A percentile compares a stretch with the other conserved stretches of the same genome.
phyloP scores from a whole-genome alignment of 257 asterid genomes.

The Gentiana straminea region DNA sequence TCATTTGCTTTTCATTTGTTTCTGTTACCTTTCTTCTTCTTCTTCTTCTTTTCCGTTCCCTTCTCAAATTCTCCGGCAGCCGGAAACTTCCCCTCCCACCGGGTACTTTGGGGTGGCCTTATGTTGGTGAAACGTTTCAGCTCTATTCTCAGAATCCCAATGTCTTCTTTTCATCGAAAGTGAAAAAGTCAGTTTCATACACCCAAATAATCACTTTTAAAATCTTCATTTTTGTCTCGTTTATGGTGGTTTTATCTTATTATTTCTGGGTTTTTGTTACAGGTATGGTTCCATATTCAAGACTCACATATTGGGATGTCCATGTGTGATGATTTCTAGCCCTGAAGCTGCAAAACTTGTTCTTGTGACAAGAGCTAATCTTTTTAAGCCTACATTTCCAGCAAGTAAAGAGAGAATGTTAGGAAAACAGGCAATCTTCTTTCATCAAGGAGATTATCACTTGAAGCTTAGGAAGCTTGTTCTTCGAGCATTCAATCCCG shows the following conservation, averaged over 20 bases:
- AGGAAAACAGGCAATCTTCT: slow-evolving; percentile 39
- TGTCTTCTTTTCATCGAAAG: slow-evolving; percentile 27
- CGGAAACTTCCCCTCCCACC: slow-evolving; percentile 27
- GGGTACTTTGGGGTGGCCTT: slow-evolving; percentile 38
- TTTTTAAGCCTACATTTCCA: slow-evolving; percentile 38
- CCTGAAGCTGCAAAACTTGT: slow-evolving; percentile 32
- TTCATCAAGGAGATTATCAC: slow-evolving; percentile 35
- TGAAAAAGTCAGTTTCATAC: slow-evolving; percentile 19
- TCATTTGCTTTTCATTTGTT: not conserved
- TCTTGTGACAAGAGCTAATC: slow-evolving; percentile 27
- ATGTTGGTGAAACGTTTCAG: slow-evolving; percentile 30
- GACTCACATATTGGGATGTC: slow-evolving; percentile 36
- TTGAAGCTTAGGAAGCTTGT: slow-evolving; percentile 27
- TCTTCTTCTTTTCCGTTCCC: slow-evolving; percentile 6
- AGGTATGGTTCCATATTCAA: slow-evolving; percentile 38
- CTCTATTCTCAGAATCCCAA: slow-evolving; percentile 34
- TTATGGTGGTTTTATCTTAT: not conserved
- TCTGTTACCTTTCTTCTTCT: not conserved
- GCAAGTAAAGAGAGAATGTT: slow-evolving; percentile 37
- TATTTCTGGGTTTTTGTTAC: not conserved
- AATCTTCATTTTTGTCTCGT: not conserved
- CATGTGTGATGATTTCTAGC: slow-evolving; percentile 35
- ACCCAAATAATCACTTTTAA: not conserved
- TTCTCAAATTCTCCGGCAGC: slow-evolving; percentile 9
- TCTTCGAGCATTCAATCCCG: slow-evolving; percentile 29